phyloP scores from a whole-genome alignment of 2,329 filamentous ascomycete species.

The Beauveria medogensis region DNA sequence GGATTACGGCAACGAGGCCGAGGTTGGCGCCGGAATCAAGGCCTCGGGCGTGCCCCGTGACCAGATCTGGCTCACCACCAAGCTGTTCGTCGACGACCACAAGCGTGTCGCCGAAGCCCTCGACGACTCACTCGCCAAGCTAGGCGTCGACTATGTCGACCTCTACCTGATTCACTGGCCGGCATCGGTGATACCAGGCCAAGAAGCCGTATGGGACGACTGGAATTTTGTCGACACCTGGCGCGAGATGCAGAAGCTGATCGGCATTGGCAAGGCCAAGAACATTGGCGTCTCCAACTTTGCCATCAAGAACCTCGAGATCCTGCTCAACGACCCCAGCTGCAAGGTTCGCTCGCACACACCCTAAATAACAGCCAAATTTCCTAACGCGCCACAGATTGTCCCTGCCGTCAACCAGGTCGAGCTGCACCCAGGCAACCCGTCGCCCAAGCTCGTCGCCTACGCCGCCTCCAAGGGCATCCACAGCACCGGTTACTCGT shows the following conservation, averaged over 20 bases:
- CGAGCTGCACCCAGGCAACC: conserved; percentile 73
- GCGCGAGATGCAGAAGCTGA: conserved; percentile 60
- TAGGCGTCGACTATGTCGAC: conserved; percentile 59
- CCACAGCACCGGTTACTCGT: conserved; percentile 67
- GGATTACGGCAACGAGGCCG: conserved; percentile 68
- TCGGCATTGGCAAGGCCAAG: conserved; percentile 59
- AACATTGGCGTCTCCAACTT: conserved; percentile 82
- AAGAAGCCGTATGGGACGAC: conserved; percentile 63
- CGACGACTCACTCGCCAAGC: conserved; percentile 48
- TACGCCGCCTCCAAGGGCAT: conserved; percentile 68
- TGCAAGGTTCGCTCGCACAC: conserved; percentile 42
- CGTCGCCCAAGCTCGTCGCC: conserved; percentile 68
- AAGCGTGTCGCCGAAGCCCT: conserved; percentile 58
- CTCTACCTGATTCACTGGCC: conserved; percentile 70
- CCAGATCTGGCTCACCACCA: conserved; percentile 68
- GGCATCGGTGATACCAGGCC: conserved; percentile 51
- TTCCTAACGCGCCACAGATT: conserved; percentile 26
- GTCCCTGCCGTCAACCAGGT: conserved; percentile 70
- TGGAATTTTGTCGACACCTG: conserved; percentile 81
- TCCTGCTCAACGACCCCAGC: conserved; percentile 55
- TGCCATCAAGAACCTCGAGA: conserved; percentile 68
- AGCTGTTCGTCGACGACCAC: conserved; percentile 76
- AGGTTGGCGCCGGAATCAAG: conserved; percentile 58
- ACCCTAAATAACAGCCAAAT: background rate
- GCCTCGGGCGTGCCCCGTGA: conserved; percentile 56